phyloP scores from a whole-genome alignment of 1,284 basidiomycete genomes.

The Cryptococcus amylolentus region DNA sequence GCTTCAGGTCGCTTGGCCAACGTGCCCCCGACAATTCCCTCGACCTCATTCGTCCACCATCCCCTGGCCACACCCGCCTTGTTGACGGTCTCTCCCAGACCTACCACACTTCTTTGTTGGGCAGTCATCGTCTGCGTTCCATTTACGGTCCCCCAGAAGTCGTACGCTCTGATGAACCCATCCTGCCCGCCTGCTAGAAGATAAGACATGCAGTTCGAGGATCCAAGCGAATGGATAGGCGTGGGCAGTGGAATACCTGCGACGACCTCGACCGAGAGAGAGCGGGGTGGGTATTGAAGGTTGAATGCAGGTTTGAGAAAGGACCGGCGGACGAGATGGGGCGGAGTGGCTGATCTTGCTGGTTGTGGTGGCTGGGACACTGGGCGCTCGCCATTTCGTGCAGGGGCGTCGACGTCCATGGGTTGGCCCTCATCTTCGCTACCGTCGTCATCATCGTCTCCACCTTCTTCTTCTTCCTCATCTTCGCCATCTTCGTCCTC shows the following conservation, averaged over 20 bases:
- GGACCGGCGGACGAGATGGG: constrained; percentile 35
- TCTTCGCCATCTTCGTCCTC: constrained; percentile 10
- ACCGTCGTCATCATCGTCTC: constrained; percentile 22
- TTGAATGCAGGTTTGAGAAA: constrained; percentile 30
- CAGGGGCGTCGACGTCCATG: constrained; percentile 15
- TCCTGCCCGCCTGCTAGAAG: constrained; percentile 88
- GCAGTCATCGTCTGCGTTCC: constrained; percentile 82
- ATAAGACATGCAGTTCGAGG: constrained; percentile 82
- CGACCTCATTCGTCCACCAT: constrained; percentile 68
- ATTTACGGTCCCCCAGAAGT: constrained; percentile 83
- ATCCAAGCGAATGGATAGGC: constrained; percentile 78
- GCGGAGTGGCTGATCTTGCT: constrained; percentile 15
- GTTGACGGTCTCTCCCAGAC: constrained; percentile 85
- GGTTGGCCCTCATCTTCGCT: constrained; percentile 20
- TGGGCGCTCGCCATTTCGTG: constrained; percentile 17
- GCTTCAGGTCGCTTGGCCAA: constrained; percentile 55
- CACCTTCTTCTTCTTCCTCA: constrained; percentile 19
- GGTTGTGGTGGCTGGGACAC: constrained; percentile 1
- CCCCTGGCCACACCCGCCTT: constrained; percentile 80
- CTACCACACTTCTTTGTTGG: constrained; percentile 81
- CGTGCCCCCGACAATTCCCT: constrained; percentile 24
- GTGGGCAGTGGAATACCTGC: constrained; percentile 85
- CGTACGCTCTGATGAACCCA: constrained; percentile 89
- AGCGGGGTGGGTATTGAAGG: constrained; percentile 48
- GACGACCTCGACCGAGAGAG: constrained; percentile 85